A percentile compares a stretch with the other conserved stretches of the same genome.
Conservation (phyloP, 495 filamentous ascomycete genomes). For the Hypoxylon crocopeplum region DNA sequence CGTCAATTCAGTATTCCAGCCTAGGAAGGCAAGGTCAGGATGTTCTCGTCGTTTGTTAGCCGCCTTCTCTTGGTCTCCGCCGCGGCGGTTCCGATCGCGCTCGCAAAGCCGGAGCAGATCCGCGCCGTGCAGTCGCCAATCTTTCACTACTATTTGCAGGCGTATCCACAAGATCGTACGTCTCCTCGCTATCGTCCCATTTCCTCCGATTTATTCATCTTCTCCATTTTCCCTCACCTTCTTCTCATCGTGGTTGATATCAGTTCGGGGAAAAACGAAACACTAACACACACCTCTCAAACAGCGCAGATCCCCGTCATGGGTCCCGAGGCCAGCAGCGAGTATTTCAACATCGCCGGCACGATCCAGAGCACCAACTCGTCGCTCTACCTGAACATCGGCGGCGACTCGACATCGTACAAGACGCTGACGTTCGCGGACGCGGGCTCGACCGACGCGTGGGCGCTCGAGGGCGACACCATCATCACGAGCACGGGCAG, state of each 20-base stretch:
- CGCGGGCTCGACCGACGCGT: constrained; percentile 48
- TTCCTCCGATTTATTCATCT: background rate
- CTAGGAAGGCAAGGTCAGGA: constrained; percentile 2
- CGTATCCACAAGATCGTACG: constrained; percentile 45
- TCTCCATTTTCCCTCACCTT: background rate
- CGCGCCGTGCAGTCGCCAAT: constrained; percentile 50
- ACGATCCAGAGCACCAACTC: constrained; percentile 57
- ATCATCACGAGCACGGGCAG: constrained; percentile 55
- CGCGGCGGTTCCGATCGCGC: constrained; percentile 6
- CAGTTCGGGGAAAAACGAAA: constrained; percentile 1
- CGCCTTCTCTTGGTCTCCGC: constrained; percentile 19
- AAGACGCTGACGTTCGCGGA: constrained; percentile 53
- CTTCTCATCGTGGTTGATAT: no score
- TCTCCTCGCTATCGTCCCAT: constrained; percentile 1
- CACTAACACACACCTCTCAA: constrained; percentile 14
- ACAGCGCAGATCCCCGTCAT: constrained; percentile 51
- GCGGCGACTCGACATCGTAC: constrained; percentile 50
- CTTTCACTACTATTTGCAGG: constrained; percentile 55
- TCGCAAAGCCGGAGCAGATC: constrained; percentile 52
- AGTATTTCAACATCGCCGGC: constrained; percentile 54
- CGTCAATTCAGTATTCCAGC: background rate
- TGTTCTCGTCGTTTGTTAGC: constrained; percentile 18
- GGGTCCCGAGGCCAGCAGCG: constrained; percentile 52
- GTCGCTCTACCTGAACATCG: constrained; percentile 54
- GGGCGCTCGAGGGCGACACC: constrained; percentile 61